Percentiles rank a stretch among this genome's conserved stretches.
Evolutionary conservation across 495 filamentous ascomycete genomes (phyloP).

Genomic region (Neurospora hispaniola): DNA sequence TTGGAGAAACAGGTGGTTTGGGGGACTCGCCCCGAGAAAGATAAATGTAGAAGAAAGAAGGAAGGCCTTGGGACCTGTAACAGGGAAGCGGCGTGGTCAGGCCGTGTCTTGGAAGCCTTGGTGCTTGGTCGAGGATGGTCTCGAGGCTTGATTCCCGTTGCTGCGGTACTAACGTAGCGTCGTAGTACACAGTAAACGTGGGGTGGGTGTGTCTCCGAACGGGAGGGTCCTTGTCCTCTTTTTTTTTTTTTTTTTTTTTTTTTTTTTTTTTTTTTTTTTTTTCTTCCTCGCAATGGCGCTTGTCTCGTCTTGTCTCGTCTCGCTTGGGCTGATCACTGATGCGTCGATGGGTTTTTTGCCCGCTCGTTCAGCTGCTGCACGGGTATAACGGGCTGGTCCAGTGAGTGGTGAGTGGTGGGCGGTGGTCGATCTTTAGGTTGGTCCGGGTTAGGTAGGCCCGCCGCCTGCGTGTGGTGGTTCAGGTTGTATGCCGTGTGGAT

Average conservation of each 20-base stretch:
- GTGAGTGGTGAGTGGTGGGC: too few relatives aligned
- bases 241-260: not conserved
- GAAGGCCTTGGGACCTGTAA: not conserved
- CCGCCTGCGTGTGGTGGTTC: too few relatives aligned
- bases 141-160: not conserved
- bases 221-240: not conserved
- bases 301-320: not conserved
- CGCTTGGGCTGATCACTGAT: not conserved
- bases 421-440: too few relatives aligned
- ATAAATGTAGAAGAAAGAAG: not conserved
- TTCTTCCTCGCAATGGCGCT: not conserved
- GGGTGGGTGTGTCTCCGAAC: not conserved
- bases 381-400: too few relatives aligned
- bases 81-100: not conserved
- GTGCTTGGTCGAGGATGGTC: not conserved
- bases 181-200: not conserved
- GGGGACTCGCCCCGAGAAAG: not conserved
- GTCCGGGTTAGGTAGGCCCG: too few relatives aligned
- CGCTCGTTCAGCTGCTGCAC: not conserved
- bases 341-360: not conserved
- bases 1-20: not conserved
- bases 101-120: not conserved
- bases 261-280: not conserved
- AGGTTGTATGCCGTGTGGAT: too few relatives aligned
- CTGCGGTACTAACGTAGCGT: not conserved